Conservation (phyloP, 371 early-diverging fungal genomes). For the Amoeboaphelidium protococcarum region DNA sequence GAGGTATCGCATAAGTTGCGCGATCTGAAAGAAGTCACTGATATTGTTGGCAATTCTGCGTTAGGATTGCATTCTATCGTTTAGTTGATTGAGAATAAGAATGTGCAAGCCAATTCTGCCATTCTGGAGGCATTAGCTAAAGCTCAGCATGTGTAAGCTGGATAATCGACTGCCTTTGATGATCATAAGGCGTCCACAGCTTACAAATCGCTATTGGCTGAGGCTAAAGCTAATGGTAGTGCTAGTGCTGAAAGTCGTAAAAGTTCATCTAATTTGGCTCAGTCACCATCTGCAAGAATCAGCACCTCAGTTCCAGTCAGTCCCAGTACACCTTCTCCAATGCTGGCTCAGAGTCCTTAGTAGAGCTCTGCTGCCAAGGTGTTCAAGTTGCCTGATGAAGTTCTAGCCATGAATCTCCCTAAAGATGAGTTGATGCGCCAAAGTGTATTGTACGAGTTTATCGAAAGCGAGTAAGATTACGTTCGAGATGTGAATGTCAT, state of each 20-base stretch:
- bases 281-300: not conserved
- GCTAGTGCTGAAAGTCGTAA: not conserved
- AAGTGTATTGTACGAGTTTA: conserved; percentile 20
- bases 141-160: too few relatives aligned
- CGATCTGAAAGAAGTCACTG: not conserved
- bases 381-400: conserved; percentile 14
- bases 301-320: not conserved
- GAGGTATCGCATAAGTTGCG: not conserved
- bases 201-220: not conserved
- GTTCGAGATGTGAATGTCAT: conserved; percentile 16
- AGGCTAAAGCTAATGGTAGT: not conserved
- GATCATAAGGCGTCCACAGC: too few relatives aligned
- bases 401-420: conserved; percentile 11
- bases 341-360: not conserved
- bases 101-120: too few relatives aligned
- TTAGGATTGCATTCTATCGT: not conserved
- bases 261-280: not conserved
- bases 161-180: too few relatives aligned
- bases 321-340: not conserved
- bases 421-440: conserved; percentile 20
- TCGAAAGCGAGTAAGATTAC: conserved; percentile 23
- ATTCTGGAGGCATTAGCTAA: too few relatives aligned
- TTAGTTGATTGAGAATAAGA: not conserved
- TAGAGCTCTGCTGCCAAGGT: not conserved
- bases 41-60: not conserved